Base-by-base conservation (phyloP, 169 alveolate species). In the Babesia bigemina region DNA sequence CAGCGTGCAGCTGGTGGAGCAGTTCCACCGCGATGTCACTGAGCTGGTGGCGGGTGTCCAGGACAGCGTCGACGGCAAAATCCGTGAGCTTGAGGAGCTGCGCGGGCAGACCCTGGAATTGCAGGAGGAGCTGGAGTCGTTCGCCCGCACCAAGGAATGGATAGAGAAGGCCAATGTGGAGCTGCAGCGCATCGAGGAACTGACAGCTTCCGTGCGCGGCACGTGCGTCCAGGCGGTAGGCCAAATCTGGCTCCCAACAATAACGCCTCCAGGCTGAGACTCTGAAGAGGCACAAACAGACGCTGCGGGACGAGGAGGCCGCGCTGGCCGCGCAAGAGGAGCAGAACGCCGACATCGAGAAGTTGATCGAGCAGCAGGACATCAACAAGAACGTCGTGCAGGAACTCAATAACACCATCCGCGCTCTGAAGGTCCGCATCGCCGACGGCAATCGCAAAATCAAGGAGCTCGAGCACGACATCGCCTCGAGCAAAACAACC, bases 111-210 rank as follows among this genome's bases (percentile, higher is more conserved):
- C 79, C 13, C 52, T 63, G 84, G 59, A 69, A 45, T 24, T 81
- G 47, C 88, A 81, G 63, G 74, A 81, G 17, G 83, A 81, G 48
- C 57, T 62, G 47, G 72, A 73, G 67, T 21, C 48, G 2, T 81
- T 71, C 47, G 84, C 73, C 9, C 59, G 66, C 16, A 57, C 63
- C n/a, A 78, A 78, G 58, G 82, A 78, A 28, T 45, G 86, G 71
- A 70, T 78, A 0, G 33, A 52, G 14, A 70, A 65, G 21, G 71
- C 75, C 10, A 56, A n/a, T 8, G 45, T 39, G 47, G 86, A 78
- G 48, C 47, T 78, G 36, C 24, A 61, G 39, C 61, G 61, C 42
- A 78, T 78, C 0, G 86, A 78, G 28, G 75, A 39, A 22, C 52
- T 70, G 16, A 69, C 79, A 4, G 61, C 55, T 13, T 42, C 74